Evolutionary conservation across 2,329 filamentous ascomycete species (phyloP).

Genomic region (Aureobasidium sp.): DNA sequence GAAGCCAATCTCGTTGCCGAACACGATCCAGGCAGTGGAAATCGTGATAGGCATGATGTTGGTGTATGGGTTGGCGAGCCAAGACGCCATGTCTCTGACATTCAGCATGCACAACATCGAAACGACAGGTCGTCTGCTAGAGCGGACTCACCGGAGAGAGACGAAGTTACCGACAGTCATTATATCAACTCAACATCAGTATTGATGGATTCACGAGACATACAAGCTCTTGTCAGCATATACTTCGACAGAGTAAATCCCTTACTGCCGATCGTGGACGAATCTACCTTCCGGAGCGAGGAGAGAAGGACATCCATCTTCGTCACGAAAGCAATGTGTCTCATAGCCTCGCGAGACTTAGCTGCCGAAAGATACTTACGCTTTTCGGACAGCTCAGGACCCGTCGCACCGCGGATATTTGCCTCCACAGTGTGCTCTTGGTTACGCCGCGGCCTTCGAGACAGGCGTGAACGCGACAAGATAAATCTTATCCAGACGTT

Average conservation of each 20-base stretch:
- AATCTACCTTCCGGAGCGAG: conserved; percentile 35
- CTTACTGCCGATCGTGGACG: conserved; percentile 41
- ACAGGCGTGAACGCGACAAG: conserved; percentile 39
- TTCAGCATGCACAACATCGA: conserved; percentile 26
- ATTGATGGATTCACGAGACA: conserved; percentile 30
- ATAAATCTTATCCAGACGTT: conserved; percentile 42
- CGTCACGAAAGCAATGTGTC: conserved; percentile 40
- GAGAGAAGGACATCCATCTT: conserved; percentile 33
- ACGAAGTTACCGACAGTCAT: conserved; percentile 23
- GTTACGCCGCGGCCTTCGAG: conserved; percentile 36
- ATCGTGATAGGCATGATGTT: conserved; percentile 25
- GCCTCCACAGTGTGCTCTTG: conserved; percentile 39
- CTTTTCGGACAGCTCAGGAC: conserved; percentile 25
- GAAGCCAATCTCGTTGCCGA: conserved; percentile 39
- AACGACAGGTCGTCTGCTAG: conserved; percentile 15
- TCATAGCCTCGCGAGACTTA: conserved; percentile 43
- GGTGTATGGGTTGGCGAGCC: conserved; percentile 29
- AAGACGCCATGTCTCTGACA: neutral
- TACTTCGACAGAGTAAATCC: conserved; percentile 43
- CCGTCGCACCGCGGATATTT: conserved; percentile 37
- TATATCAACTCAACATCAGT: conserved; percentile 23
- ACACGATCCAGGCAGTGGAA: conserved; percentile 18
- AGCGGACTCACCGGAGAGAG: conserved; percentile 21
- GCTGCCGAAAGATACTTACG: conserved; percentile 35
- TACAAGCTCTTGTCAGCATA: conserved; percentile 36